These are phyloP conservation scores for Pichia sp. DNA, from an alignment of 1,139 yeast genomes.

Conservation along the genomic window DNA sequence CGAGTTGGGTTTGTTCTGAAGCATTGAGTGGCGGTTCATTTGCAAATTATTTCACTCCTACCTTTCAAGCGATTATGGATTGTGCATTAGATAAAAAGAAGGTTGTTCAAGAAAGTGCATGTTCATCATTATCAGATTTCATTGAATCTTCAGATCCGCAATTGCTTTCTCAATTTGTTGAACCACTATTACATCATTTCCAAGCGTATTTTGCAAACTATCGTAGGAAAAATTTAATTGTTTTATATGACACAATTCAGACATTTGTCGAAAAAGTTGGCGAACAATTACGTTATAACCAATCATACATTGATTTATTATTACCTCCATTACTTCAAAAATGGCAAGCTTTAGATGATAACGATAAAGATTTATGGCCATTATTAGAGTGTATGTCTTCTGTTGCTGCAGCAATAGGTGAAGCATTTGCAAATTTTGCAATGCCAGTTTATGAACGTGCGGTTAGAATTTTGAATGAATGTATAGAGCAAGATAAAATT, in stretches of 20 bases:
- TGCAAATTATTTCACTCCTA: slow-evolving; percentile 66
- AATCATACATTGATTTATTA: slow-evolving; percentile 52
- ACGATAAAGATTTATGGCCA: slow-evolving; percentile 85
- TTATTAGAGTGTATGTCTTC: slow-evolving; percentile 87
- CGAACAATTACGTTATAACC: slow-evolving; percentile 43
- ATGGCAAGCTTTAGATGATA: slow-evolving; percentile 71
- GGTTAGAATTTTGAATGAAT: slow-evolving; percentile 56
- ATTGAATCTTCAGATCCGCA: slow-evolving; percentile 69
- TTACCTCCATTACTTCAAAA: slow-evolving; percentile 76
- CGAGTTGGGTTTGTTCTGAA: slow-evolving; percentile 72
- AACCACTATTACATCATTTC: slow-evolving; percentile 63
- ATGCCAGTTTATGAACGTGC: slow-evolving; percentile 83
- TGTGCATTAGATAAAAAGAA: slow-evolving; percentile 80
- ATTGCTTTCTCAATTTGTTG: slow-evolving; percentile 51
- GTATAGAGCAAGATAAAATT: slow-evolving; percentile 62
- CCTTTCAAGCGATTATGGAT: slow-evolving; percentile 65
- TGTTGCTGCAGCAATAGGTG: slow-evolving; percentile 82
- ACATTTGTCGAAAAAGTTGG: slow-evolving; percentile 80
- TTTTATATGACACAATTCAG: slow-evolving; percentile 87
- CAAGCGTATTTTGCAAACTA: slow-evolving; percentile 68
- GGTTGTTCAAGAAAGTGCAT: slow-evolving; percentile 92
- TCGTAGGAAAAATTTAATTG: slow-evolving; percentile 74
- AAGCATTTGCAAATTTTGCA: slow-evolving; percentile 83
- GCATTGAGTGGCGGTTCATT: slow-evolving; percentile 56
- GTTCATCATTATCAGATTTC: slow-evolving; percentile 77